Percentiles rank a stretch among this genome's conserved stretches.
Evolutionary conservation across 257 asterid species (phyloP).

Genomic region (Buddleja alternifolia): DNA sequence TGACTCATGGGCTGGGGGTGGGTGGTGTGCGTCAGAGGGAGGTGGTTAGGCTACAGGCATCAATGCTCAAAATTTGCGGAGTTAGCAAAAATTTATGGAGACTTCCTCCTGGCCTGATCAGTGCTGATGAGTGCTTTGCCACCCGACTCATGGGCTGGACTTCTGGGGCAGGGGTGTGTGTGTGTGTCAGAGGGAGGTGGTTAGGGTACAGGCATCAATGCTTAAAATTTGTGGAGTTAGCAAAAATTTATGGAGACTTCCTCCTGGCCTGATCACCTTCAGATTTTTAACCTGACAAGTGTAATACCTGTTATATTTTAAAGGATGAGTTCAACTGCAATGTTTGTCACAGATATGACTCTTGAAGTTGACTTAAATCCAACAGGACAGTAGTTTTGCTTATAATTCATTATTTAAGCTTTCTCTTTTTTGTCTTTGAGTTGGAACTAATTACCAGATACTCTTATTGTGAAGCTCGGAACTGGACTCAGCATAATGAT

Average conservation of each 20-base stretch:
- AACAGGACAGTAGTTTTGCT: slow-evolving; percentile 6
- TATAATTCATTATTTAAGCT: not conserved
- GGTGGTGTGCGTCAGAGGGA: not conserved
- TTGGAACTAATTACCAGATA: slow-evolving; percentile 35
- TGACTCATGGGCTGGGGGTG: not conserved
- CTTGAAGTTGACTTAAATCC: not conserved
- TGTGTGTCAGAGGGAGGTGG: not conserved
- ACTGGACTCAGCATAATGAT: slow-evolving; percentile 92
- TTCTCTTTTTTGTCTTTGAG: slow-evolving; percentile 13
- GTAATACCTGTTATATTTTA: not conserved
- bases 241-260: not conserved
- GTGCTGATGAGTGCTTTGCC: not conserved
- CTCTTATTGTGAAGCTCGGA: slow-evolving; percentile 74
- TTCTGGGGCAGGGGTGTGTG: no score
- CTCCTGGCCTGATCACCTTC: slow-evolving; percentile 7
- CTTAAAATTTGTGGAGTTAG: not conserved
- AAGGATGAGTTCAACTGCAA: not conserved
- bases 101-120: not conserved
- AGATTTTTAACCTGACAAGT: slow-evolving; percentile 14
- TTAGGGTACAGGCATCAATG: not conserved
- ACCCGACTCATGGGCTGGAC: not conserved
- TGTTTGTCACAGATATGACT: slow-evolving; percentile 4
- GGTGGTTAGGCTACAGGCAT: not conserved
- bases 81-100: not conserved
- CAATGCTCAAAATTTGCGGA: not conserved